These are phyloP conservation scores for Trichoderma sp. DNA, from an alignment of 2,329 filamentous ascomycete genomes.

Conservation along the genomic window DNA sequence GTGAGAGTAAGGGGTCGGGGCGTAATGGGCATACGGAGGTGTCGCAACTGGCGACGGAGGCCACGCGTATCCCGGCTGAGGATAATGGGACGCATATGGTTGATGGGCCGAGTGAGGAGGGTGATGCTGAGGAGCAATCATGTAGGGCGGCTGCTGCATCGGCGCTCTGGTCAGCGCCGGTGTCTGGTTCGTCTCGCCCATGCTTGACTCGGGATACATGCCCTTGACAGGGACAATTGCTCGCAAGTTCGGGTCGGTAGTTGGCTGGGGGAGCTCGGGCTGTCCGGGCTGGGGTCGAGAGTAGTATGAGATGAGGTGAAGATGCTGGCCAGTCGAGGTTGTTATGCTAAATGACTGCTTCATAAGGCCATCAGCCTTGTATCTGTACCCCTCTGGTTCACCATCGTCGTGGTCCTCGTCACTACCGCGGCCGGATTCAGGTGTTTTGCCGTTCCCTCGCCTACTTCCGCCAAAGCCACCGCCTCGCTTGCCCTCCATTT, in stretches of 20 bases:
- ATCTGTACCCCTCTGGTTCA: conserved; percentile 86
- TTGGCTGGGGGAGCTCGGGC: conserved; percentile 74
- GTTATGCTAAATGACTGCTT: conserved; percentile 99
- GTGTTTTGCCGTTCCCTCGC: conserved; percentile 68
- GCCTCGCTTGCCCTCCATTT: conserved; percentile 98
- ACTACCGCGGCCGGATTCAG: conserved; percentile 75
- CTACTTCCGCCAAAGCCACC: conserved; percentile 63
- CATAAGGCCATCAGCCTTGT: conserved; percentile 96
- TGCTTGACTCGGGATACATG: conserved; percentile 94
- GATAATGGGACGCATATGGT: conserved; percentile 40
- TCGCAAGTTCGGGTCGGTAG: conserved; percentile 73
- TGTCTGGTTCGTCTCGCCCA: conserved; percentile 77
- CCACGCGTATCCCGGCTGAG: conserved; percentile 48
- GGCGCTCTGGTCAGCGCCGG: conserved; percentile 77
- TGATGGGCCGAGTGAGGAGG: conserved; percentile 27
- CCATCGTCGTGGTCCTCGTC: conserved; percentile 83
- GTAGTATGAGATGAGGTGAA: conserved; percentile 97
- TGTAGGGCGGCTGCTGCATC: conserved; percentile 49
- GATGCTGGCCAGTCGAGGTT: conserved; percentile 79
- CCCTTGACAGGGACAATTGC: conserved; percentile 85
- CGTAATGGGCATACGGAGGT: conserved; percentile 50
- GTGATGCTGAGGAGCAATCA: conserved; percentile 36
- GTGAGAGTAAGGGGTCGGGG: conserved; percentile 39
- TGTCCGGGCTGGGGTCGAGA: conserved; percentile 72
- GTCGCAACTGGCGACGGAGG: conserved; percentile 55